These are phyloP conservation scores for Paramarasmius palmivorus DNA, from an alignment of 1,284 basidiomycete species.

Conservation along the genomic window DNA sequence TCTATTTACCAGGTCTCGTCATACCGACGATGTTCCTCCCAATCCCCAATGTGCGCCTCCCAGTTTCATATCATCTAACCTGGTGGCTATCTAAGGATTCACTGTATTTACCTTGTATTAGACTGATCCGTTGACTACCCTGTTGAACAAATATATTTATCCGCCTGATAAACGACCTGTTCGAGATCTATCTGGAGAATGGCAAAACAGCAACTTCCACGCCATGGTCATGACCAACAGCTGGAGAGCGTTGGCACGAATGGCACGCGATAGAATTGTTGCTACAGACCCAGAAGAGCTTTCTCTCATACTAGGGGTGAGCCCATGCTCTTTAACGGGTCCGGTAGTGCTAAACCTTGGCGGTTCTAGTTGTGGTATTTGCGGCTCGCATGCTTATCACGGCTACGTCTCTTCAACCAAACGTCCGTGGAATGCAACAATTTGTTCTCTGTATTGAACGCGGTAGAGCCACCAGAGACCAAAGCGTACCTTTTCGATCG, in stretches of 20 bases:
- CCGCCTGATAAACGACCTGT: conserved; percentile 70
- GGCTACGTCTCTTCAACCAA: conserved; percentile 80
- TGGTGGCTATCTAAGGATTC: conserved; percentile 60
- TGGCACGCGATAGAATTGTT: conserved; percentile 77
- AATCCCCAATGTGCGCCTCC: conserved; percentile 78
- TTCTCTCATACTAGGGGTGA: conserved; percentile 63
- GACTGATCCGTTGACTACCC: conserved; percentile 79
- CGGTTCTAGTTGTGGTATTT: conserved; percentile 73
- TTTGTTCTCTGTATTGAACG: conserved; percentile 70
- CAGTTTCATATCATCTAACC: conserved; percentile 45
- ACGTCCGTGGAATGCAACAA: conserved; percentile 77
- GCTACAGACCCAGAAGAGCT: conserved; percentile 67
- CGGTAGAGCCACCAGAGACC: conserved; percentile 50
- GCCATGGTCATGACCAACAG: conserved; percentile 81
- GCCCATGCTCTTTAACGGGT: conserved; percentile 22
- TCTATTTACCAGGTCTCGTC: conserved; percentile 62
- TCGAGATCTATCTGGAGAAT: conserved; percentile 73
- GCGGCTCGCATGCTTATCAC: conserved; percentile 72
- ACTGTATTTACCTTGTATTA: conserved; percentile 47
- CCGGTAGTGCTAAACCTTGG: neutral
- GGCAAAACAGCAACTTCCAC: conserved; percentile 68
- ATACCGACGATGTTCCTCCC: conserved; percentile 78
- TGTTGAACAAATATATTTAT: conserved; percentile 78
- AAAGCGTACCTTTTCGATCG: conserved; percentile 57
- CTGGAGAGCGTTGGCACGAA: conserved; percentile 76